Evolutionary conservation across 202 grass and related monocot genomes (phyloP).

Genomic region (Musa balbisiana): DNA sequence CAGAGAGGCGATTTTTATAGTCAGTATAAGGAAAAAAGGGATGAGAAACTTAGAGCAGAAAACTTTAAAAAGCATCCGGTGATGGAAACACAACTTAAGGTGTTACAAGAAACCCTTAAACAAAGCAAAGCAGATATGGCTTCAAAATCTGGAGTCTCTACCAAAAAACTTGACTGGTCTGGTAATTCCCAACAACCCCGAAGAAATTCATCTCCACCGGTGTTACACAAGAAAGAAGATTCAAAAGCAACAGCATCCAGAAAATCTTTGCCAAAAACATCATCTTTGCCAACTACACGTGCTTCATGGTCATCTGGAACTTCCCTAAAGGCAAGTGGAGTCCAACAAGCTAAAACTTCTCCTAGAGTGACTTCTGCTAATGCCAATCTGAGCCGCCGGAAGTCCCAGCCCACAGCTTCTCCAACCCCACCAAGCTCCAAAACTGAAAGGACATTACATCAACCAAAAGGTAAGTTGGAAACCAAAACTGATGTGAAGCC

Average conservation of each 20-base stretch:
- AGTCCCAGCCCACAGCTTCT: constrained; percentile 16
- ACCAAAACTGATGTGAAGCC: constrained; percentile 30
- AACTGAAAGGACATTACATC: constrained; percentile 38
- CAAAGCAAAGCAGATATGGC: constrained; percentile 43
- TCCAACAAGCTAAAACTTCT: constrained; percentile 52
- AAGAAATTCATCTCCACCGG: constrained; percentile 86
- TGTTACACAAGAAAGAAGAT: constrained; percentile 63
- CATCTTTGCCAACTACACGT: constrained; percentile 50
- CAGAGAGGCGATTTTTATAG: constrained; percentile 38
- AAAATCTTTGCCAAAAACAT: constrained; percentile 56
- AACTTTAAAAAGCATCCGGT: constrained; percentile 44
- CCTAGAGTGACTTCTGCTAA: constrained; percentile 36
- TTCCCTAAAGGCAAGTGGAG: constrained; percentile 54
- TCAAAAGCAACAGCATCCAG: constrained; percentile 57
- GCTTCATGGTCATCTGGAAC: constrained; percentile 67
- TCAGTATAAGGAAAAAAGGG: constrained; percentile 64
- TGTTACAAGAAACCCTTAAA: constrained; percentile 38
- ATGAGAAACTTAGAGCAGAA: constrained; percentile 49
- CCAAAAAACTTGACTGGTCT: constrained; percentile 62
- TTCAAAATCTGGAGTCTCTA: constrained; percentile 34
- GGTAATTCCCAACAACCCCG: constrained; percentile 44
- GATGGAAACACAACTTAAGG: constrained; percentile 40
- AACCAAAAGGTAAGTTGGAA: constrained; percentile 51
- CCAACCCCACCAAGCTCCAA: constrained; percentile 53
- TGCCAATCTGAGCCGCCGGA: constrained; percentile 58